Evolutionary conservation across 1,284 basidiomycete genomes (phyloP).

Genomic region (Boletellus sp.): DNA sequence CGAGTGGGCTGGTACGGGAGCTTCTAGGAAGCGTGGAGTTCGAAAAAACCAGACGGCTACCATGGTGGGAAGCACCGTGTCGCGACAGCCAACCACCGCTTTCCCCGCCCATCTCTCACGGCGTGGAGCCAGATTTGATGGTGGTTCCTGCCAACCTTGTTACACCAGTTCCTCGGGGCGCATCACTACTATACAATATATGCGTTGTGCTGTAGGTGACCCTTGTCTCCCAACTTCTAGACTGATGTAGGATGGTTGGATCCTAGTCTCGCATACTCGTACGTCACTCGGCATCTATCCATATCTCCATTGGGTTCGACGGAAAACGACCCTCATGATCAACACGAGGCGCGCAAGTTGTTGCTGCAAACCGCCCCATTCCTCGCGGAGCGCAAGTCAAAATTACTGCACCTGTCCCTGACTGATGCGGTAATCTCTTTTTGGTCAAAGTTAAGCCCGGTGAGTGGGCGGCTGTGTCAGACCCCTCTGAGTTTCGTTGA

Average conservation of each 20-base stretch:
- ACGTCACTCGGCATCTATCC: slow-evolving; percentile 56
- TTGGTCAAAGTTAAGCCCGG: slow-evolving; percentile 56
- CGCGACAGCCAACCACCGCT: background rate
- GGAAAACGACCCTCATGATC: slow-evolving; percentile 39
- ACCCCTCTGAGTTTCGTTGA: slow-evolving; percentile 8
- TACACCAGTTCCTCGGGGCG: slow-evolving; percentile 36
- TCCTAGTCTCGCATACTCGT: slow-evolving; percentile 62
- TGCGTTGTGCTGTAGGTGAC: slow-evolving; percentile 58
- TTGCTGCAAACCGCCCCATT: slow-evolving; percentile 59
- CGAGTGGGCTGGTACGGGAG: slow-evolving; percentile 51
- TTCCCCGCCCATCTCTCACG: slow-evolving; percentile 26
- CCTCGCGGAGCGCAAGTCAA: slow-evolving; percentile 54
- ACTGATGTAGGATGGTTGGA: slow-evolving; percentile 1
- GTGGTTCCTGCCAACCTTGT: slow-evolving; percentile 48
- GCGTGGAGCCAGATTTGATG: slow-evolving; percentile 44
- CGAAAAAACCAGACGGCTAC: slow-evolving; percentile 41
- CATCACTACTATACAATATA: slow-evolving; percentile 61
- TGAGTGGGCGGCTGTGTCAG: slow-evolving; percentile 30
- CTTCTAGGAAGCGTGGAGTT: slow-evolving; percentile 60
- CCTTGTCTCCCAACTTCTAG: background rate
- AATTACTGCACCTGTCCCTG: slow-evolving; percentile 44
- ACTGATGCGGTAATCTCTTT: slow-evolving; percentile 52
- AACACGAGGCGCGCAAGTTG: slow-evolving; percentile 42
- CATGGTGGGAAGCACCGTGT: slow-evolving; percentile 60
- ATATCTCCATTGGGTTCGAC: slow-evolving; percentile 51